These are phyloP conservation scores for Echria macrotheca DNA, from an alignment of 495 filamentous ascomycete genomes.

Conservation along the genomic window DNA sequence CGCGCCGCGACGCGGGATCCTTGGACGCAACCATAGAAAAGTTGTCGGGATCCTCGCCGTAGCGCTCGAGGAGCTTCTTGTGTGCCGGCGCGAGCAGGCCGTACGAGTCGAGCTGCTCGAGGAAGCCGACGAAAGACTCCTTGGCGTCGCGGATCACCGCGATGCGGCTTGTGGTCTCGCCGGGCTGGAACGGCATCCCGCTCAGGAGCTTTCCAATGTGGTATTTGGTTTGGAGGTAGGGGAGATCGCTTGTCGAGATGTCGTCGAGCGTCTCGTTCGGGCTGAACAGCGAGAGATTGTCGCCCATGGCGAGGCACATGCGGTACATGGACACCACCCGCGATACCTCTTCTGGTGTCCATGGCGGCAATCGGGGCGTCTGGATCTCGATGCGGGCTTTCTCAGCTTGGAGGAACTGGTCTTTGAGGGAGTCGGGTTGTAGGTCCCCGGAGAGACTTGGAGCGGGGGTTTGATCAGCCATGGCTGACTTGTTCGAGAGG, in stretches of 20 bases:
- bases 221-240: constrained; percentile 48
- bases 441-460: constrained; percentile 7
- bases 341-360: constrained; percentile 56
- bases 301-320: constrained; percentile 62
- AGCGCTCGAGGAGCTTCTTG: constrained; percentile 64
- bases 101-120: constrained; percentile 73
- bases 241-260: constrained; percentile 74
- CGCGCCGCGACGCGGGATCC: constrained; percentile 68
- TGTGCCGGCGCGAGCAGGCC: constrained; percentile 62
- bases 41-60: constrained; percentile 55
- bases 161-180: constrained; percentile 58
- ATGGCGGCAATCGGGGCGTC: constrained; percentile 39
- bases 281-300: constrained; percentile 74
- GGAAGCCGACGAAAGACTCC: constrained; percentile 66
- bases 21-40: constrained; percentile 60
- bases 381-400: constrained; percentile 33
- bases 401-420: constrained; percentile 52
- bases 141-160: constrained; percentile 55
- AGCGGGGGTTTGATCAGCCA: not conserved
- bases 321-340: constrained; percentile 64
- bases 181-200: constrained; percentile 48
- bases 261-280: constrained; percentile 88
- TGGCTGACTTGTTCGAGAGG: too few species aligned
- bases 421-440: constrained; percentile 38
- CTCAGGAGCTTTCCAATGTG: constrained; percentile 31